Conservation (phyloP, 2,329 filamentous ascomycete genomes). For the Colletotrichum eremochloae region DNA sequence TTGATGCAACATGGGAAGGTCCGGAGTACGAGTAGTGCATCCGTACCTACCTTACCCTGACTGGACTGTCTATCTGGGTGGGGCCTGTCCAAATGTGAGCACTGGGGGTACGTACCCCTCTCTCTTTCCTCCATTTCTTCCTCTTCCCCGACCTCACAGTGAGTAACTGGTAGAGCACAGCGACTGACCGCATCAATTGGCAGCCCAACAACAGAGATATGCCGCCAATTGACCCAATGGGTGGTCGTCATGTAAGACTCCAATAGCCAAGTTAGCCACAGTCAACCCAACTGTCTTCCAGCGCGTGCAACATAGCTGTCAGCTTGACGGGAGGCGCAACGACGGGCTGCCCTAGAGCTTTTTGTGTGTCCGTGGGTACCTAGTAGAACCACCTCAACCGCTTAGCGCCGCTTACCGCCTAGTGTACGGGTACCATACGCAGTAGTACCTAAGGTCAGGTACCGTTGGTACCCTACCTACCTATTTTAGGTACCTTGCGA, state of each 20-base stretch:
- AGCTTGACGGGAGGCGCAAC: conserved; percentile 15
- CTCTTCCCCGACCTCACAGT: neutral
- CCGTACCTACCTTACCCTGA: too few species aligned
- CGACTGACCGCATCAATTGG: conserved; percentile 20
- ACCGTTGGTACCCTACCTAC: too few species aligned
- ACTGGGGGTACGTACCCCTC: conserved; percentile 7
- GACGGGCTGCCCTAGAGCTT: conserved; percentile 15
- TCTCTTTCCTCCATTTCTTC: neutral
- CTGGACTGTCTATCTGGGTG: neutral
- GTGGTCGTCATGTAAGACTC: conserved; percentile 3
- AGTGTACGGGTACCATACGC: neutral
- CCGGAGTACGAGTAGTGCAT: neutral
- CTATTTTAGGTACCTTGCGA: too few species aligned
- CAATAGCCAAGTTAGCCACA: neutral
- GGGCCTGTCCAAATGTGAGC: neutral
- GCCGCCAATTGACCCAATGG: conserved; percentile 24
- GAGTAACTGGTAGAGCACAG: neutral
- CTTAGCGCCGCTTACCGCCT: too few species aligned
- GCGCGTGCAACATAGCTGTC: conserved; percentile 21
- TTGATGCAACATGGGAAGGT: conserved; percentile 13
- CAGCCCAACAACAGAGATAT: conserved; percentile 13
- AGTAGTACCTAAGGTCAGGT: too few species aligned
- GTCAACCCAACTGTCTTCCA: neutral
- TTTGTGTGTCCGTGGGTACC: too few species aligned
- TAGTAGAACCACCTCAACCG: too few species aligned